Base-by-base conservation (phyloP, 805 yeast genomes). In the Metschnikowia borealis region DNA sequence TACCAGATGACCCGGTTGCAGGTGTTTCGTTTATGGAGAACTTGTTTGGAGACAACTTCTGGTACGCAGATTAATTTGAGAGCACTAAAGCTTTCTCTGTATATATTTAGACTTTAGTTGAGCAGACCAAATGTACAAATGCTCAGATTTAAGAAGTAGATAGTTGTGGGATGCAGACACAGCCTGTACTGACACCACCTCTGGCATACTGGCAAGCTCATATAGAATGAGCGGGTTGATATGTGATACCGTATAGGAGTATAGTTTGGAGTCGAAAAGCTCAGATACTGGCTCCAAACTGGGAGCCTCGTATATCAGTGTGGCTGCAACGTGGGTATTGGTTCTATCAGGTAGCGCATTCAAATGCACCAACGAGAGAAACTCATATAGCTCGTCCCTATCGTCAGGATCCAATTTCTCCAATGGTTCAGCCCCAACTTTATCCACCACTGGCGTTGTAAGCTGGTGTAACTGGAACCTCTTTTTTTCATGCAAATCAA, bases 21-120 rank as follows among this genome's bases (percentile, higher is more conserved):
- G 56, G 57, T 8, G 49, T 47, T 13, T 49, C 47, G 18, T 47
- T 53, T 18, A 50, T 54, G 38, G 60, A 56, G 20, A 20, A 50
- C 20, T 20, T 50, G 10, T 40, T 54, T 18, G 42, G 47, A 6
- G 56, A 51, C 13, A 44, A 15, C 46, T 32, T 34, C 7, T 7
- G 8, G 31, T 44, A 15, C 33, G 21, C 40, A 23, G 14, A 3
- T 18, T 17, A 11, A 14, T 5, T 26, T 18, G 4, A 8, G 2
- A 10, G 11, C 29, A 26, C 29, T 8, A 26, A 26, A 8, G 29
- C 29, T 26, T 26, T 26, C 29, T 8, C 29, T 42, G 37, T 42
- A 33, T 33, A 33, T 42, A 42, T 33, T 20, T 20, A 42, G 38
- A 20, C n/a, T 20, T 20, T 7, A 42, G 17, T 15, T 20, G 38